Percentiles rank a stretch among this genome's conserved stretches.
phyloP scores from a whole-genome alignment of 768 basidiomycete genomes.

The Boletellus ananas region DNA sequence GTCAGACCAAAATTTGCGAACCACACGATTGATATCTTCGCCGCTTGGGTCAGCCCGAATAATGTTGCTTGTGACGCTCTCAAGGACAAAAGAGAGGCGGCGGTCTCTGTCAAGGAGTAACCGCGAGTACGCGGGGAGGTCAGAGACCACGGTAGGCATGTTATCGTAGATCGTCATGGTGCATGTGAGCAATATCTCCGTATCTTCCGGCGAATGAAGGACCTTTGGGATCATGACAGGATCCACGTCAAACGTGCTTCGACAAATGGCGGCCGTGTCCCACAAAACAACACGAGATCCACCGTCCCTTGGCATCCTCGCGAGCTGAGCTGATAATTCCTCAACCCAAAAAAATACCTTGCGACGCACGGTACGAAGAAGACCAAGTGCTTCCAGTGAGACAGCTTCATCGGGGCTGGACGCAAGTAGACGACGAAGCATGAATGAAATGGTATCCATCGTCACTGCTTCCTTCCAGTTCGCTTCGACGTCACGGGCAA shows the following conservation, averaged over 20 bases:
- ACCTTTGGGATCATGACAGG: neutral
- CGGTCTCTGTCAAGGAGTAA: constrained; percentile 27
- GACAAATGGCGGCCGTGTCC: neutral
- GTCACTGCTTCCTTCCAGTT: no score
- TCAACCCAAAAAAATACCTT: neutral
- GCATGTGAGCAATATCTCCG: neutral
- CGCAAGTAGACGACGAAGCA: no score
- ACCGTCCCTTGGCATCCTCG: neutral
- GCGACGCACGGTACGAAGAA: neutral
- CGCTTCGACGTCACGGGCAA: no score
- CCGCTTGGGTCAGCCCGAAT: constrained; percentile 10
- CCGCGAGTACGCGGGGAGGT: constrained; percentile 2
- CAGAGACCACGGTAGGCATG: no score
- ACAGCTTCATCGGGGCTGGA: no score
- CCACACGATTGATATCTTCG: constrained; percentile 28
- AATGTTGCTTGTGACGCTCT: constrained; percentile 10
- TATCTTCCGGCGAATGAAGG: neutral
- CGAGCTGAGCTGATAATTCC: neutral
- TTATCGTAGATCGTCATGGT: neutral
- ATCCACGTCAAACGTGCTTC: neutral
- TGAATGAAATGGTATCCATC: no score
- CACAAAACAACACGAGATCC: neutral
- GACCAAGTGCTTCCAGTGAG: no score
- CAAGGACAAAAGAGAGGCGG: constrained; percentile 27
- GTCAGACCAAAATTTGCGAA: constrained; percentile 26